Evolutionary conservation across 208 protist genomes (phyloP).

Genomic region (Trypanosoma scelopori): DNA sequence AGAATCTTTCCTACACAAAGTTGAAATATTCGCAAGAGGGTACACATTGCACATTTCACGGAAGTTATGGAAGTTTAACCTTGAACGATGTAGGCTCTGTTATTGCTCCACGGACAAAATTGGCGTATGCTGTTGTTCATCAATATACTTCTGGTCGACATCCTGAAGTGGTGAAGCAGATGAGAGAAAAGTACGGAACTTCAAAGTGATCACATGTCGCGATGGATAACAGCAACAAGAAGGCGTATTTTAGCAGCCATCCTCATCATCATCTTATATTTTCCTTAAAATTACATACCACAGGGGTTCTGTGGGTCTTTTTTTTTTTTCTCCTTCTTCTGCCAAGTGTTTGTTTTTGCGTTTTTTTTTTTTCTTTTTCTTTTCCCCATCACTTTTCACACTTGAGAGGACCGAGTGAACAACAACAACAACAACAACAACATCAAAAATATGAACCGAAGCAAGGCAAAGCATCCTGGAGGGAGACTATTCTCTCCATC

Average conservation of each 20-base stretch:
- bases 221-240: not conserved
- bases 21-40: conserved; percentile 6
- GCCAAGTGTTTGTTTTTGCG: not conserved
- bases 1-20: conserved; percentile 6
- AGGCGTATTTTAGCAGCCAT: too few relatives aligned
- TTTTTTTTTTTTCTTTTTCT: conserved; percentile 15
- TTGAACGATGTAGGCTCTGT: conserved; percentile 10
- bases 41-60: conserved; percentile 14
- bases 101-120: conserved; percentile 2
- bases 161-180: conserved; percentile 3
- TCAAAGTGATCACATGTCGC: not conserved
- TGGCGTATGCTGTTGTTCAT: conserved; percentile 11
- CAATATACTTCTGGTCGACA: conserved; percentile 13
- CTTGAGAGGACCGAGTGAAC: not conserved
- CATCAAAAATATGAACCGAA: conserved; percentile 1
- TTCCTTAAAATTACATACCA: not conserved
- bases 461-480: not conserved
- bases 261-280: not conserved
- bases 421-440: too few relatives aligned
- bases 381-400: conserved; percentile 7
- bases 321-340: conserved; percentile 13
- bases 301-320: not conserved
- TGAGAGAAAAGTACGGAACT: conserved; percentile 1
- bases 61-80: conserved; percentile 4
- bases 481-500: not conserved